Evolutionary conservation across 345 rosid genomes (phyloP).

Genomic region (Microcos paniculata): DNA sequence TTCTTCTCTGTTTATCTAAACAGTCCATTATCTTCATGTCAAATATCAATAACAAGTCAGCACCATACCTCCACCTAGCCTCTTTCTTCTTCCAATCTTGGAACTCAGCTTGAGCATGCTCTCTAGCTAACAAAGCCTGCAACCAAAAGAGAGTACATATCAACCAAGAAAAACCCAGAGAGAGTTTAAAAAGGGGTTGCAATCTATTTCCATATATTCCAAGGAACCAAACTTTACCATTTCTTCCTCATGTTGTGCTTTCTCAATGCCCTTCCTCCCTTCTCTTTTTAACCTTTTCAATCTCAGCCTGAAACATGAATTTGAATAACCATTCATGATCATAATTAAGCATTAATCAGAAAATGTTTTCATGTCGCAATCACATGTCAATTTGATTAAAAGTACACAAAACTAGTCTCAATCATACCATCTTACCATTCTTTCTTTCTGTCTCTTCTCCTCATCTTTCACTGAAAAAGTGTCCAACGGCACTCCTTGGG

Average conservation of each 20-base stretch:
- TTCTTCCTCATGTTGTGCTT: slow-evolving; percentile 93
- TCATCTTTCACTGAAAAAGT: slow-evolving; percentile 76
- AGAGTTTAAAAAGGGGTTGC: background rate
- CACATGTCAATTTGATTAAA: background rate
- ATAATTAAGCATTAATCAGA: too few species aligned
- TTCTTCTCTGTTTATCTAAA: too few species aligned
- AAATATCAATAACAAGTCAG: slow-evolving; percentile 1
- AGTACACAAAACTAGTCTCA: background rate
- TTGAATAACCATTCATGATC: background rate
- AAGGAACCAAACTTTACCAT: slow-evolving; percentile 49
- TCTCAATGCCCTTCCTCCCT: slow-evolving; percentile 89
- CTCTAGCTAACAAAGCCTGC: slow-evolving; percentile 90
- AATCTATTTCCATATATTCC: slow-evolving; percentile 6
- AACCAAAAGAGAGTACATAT: slow-evolving; percentile 5
- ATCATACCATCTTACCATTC: slow-evolving; percentile 60
- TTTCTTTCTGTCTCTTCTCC: slow-evolving; percentile 74
- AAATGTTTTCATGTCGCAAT: background rate
- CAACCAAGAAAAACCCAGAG: background rate
- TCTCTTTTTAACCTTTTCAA: too few species aligned
- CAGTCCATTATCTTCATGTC: too few species aligned
- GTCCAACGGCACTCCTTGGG: slow-evolving; percentile 61
- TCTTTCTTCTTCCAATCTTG: slow-evolving; percentile 99
- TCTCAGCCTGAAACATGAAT: slow-evolving; percentile 50
- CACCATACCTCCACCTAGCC: slow-evolving; percentile 72
- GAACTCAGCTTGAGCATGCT: slow-evolving; percentile 94